Base-by-base conservation (phyloP, 179 eudicot species). In the Spinacia oleracea region DNA sequence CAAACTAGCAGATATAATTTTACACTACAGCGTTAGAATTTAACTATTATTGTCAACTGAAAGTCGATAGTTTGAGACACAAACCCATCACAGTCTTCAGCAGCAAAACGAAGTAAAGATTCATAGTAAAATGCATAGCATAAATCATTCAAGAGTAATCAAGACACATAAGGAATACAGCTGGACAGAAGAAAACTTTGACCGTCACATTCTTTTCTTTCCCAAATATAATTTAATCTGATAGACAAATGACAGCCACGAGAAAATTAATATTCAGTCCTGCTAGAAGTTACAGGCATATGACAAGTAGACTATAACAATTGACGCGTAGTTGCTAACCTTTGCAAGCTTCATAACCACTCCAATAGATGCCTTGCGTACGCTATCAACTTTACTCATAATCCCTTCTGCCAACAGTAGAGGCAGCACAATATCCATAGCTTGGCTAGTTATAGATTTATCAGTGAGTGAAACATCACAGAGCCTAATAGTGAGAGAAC, bases 301-400 rank as follows among this genome's bases (percentile, higher is more conserved):
- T 72, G 53, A 31, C 9, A 71, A 70, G 38, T 20, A 70, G 20
- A 70, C 62, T 23, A 56, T 12, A 71, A 63, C 70, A 31, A 6
- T 21, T 4, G 70, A 65, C 31, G 2, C 20, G 10, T 12, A 15
- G 31, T 68, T 58, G 43, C 86, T 79, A 74, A 95, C 98, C 97
- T 95, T 95, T 51, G 98, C 95, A 81, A 95, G 97, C 85, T 95
- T 95, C 87, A 87, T 93, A 83, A 93, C 97, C 85, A 93, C 84
- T 76, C 88, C 87, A 74, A 93, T 93, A 63, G 98, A 93, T 74
- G 97, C 93, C 88, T 93, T 95, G 80, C 97, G 97, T 85, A 93
- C 80, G 82, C 82, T 91, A 74, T 95, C 97, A 81, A 95, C 98
- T 90, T 91, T 93, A 84, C 97, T 95, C 97, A 95, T 91, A 75